Evolutionary conservation across 1,139 yeast genomes (phyloP), one percentile per base, ranked within the genome.

Genomic region (Ogataea hybrid): DNA sequence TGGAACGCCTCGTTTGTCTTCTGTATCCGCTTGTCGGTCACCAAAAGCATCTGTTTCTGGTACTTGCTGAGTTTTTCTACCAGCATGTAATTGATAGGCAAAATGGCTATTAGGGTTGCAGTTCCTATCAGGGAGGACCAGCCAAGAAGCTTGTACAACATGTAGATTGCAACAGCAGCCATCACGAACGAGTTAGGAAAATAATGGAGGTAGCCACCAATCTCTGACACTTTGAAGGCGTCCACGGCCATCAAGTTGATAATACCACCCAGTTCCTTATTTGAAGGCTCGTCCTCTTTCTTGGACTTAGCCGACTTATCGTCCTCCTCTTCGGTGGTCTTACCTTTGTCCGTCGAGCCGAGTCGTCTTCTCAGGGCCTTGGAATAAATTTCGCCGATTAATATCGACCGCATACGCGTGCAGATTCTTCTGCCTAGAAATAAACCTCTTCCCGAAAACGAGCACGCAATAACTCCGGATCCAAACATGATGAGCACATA

Each of bases 231-330:
- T 62, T 89, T 88, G 67, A 85, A 88, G 6, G 97, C 92, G 68
- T 90, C 98, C 42, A 90, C 90, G 27, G 97, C 88, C 96, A 90
- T 89, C 55, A 90, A 73, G 61, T 90, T 90, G 59, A 92, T 89
- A 51, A 92, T 87, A 8, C 96, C 92, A 53, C 98, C 98, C 45
- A 87, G 63, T 59, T 88, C 92, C 17, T 86, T 82, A 32, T 56
- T 56, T 29, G 55, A 52, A 2, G 48, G 44, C 20, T 42, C 37
- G 3, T 43, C 37, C 22, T 31, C 33, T 21, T 25, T 39, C 16
- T 57, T 60, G 12, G 58, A 60, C 2, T 57, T 52, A n/a, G 63
- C 47, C 10, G 46, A 48, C 6, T 43, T 30, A 3, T 57, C 50
- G 17, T 50, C 52, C 32, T 44, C 40, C 32, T 33, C 54, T 2